Percentiles rank a stretch among this genome's conserved stretches.
Evolutionary conservation across 345 rosid genomes (phyloP).

Genomic region (Adansonia digitata): DNA sequence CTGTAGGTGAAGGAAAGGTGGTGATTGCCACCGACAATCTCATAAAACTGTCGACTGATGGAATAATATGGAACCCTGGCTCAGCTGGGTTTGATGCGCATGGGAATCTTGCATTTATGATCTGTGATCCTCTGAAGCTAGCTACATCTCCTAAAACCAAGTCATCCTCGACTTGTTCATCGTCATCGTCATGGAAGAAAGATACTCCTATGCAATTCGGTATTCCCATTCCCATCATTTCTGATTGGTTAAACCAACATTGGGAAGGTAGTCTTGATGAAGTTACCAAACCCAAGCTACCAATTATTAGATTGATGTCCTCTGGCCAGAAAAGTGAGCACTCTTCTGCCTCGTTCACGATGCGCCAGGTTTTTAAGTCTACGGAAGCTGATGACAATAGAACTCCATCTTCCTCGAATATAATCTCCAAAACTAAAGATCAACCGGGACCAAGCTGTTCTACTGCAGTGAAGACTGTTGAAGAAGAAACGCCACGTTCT

Average conservation of each 20-base stretch:
- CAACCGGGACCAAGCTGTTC: slow-evolving; percentile 42
- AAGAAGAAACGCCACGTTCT: slow-evolving; percentile 39
- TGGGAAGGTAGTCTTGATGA: slow-evolving; percentile 98
- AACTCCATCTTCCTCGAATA: slow-evolving; percentile 56
- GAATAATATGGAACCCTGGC: slow-evolving; percentile 73
- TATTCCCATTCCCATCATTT: slow-evolving; percentile 82
- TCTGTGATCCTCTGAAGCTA: slow-evolving; percentile 90
- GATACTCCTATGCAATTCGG: slow-evolving; percentile 71
- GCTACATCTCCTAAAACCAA: slow-evolving; percentile 79
- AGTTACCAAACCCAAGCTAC: slow-evolving; percentile 73
- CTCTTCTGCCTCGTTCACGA: slow-evolving; percentile 78
- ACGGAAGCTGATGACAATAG: slow-evolving; percentile 39
- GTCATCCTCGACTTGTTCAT: slow-evolving; percentile 59
- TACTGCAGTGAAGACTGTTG: slow-evolving; percentile 23
- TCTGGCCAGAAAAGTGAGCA: slow-evolving; percentile 84
- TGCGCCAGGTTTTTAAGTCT: slow-evolving; percentile 76
- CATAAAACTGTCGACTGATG: slow-evolving; percentile 78
- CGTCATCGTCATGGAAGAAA: slow-evolving; percentile 66
- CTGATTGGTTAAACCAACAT: slow-evolving; percentile 96
- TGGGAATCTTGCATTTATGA: slow-evolving; percentile 93
- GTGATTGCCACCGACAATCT: slow-evolving; percentile 92
- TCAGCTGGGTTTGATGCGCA: slow-evolving; percentile 94
- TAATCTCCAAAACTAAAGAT: slow-evolving; percentile 32
- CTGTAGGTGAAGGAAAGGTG: slow-evolving; percentile 87
- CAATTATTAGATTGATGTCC: slow-evolving; percentile 82